A percentile compares a stretch with the other conserved stretches of the same genome.
Conservation (phyloP, 371 early-diverging fungal genomes). For the Apophysomyces trapeziformis region DNA sequence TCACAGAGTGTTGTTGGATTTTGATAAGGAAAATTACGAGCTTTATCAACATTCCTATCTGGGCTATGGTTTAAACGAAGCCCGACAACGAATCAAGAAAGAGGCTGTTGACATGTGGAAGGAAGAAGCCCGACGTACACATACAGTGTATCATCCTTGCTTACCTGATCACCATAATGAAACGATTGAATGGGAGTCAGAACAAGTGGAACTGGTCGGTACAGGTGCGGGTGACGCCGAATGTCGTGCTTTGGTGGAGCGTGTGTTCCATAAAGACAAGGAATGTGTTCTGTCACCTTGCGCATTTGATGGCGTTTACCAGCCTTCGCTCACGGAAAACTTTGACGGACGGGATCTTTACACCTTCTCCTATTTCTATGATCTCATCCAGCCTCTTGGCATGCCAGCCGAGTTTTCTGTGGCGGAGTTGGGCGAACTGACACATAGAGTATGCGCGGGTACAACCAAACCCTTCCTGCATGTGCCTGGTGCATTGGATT, state of each 20-base stretch:
- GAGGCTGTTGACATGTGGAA: conserved; percentile 34
- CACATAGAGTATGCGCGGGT: conserved; percentile 66
- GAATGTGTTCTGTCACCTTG: conserved; percentile 70
- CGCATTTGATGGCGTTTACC: conserved; percentile 92
- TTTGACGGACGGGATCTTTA: conserved; percentile 83
- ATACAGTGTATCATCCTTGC: conserved; percentile 42
- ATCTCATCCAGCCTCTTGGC: conserved; percentile 77
- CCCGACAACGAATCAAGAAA: conserved; percentile 55
- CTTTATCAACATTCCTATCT: conserved; percentile 96
- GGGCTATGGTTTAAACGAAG: conserved; percentile 90
- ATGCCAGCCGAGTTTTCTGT: conserved; percentile 68
- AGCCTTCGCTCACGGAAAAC: conserved; percentile 75
- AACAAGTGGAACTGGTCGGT: conserved; percentile 40
- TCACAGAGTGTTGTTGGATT: conserved; percentile 71
- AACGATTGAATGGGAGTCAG: conserved; percentile 16
- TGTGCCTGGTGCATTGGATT: conserved; percentile 41
- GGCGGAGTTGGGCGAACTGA: conserved; percentile 63
- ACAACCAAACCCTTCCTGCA: conserved; percentile 44
- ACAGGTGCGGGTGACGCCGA: conserved; percentile 60
- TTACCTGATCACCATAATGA: conserved; percentile 43
- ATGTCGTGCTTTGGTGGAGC: conserved; percentile 59
- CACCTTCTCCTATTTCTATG: conserved; percentile 96
- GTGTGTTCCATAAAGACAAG: conserved; percentile 65
- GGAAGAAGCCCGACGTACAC: conserved; percentile 22
- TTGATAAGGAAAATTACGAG: conserved; percentile 68